Evolutionary conservation across 345 rosid genomes (phyloP), one percentile per base, ranked within the genome.

Genomic region (Raphanus raphanistrum): DNA sequence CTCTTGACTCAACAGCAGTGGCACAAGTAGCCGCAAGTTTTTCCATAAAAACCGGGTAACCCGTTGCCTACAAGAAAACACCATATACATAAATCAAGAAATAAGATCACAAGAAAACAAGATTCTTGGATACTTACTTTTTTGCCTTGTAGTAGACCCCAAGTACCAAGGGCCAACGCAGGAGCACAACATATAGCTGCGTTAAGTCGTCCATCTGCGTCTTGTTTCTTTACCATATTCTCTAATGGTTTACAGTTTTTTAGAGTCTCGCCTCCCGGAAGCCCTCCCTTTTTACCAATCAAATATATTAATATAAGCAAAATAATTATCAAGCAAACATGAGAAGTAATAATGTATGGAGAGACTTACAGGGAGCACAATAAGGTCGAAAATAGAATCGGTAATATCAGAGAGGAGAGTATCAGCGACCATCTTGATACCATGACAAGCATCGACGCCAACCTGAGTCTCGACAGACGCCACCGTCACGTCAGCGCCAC

Each of bases 361-460:
- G 13, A 41, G 48, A 50, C 55, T 50, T 50, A 50, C 55, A 17
- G 55, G 55, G 55, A 50, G 55, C 7, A 50, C 55, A 50, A 50
- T 50, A 50, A 50, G 55, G 55, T 50, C 55, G 17, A 50, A 50
- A 5, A 50, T 15, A 15, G 55, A 50, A 15, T 50, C 55, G 55
- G 55, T 50, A 4, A 50, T 50, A 50, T 50, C 55, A 50, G 55
- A 50, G 55, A 50, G 55, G 55, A 50, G 55, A 50, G 55, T 50
- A 50, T 50, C 55, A 13, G 55, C 55, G 55, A 50, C 55, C 55
- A 50, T 50, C 55, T 50, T 50, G 55, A 50, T 50, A 15, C 55
- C 55, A 50, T 50, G 55, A 50, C 55, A 50, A 50, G 55, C 55
- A 50, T 50, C 55, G n/a, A 50, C 55, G 55, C 55, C 55, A n/a